A percentile compares a stretch with the other conserved stretches of the same genome.
Evolutionary conservation across 495 filamentous ascomycete genomes (phyloP).

Genomic region (Achaetomiella virescens): DNA sequence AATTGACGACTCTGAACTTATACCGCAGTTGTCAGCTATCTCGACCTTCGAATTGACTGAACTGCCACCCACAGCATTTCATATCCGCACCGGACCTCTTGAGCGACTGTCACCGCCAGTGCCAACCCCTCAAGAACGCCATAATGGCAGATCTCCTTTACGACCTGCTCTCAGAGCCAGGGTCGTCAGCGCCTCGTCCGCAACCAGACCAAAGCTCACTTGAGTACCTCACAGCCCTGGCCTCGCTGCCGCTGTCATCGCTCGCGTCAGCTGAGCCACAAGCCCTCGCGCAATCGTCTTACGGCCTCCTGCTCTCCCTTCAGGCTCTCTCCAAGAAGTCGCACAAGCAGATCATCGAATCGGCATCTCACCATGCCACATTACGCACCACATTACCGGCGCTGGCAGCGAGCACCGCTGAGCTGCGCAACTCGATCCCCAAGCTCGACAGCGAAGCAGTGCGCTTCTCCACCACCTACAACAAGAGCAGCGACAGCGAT

Average conservation of each 20-base stretch:
- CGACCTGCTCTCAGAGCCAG: slow-evolving; percentile 24
- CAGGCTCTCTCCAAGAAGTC: slow-evolving; percentile 88
- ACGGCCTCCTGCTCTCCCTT: slow-evolving; percentile 77
- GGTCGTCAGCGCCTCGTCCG: slow-evolving; percentile 7
- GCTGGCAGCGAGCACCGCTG: slow-evolving; percentile 56
- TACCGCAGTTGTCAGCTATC: too few relatives aligned
- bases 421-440: slow-evolving; percentile 67
- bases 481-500: slow-evolving; percentile 60
- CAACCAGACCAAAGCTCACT: slow-evolving; percentile 65
- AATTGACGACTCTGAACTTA: too few relatives aligned
- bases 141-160: slow-evolving; percentile 33
- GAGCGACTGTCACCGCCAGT: too few relatives aligned
- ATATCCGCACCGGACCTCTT: too few relatives aligned
- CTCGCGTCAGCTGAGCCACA: slow-evolving; percentile 71
- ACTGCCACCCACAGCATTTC: too few relatives aligned
- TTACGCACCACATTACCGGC: slow-evolving; percentile 60
- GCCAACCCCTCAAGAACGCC: not conserved
- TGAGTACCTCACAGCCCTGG: slow-evolving; percentile 70
- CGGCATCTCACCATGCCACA: slow-evolving; percentile 67
- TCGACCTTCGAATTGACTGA: too few relatives aligned
- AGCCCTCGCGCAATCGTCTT: slow-evolving; percentile 70
- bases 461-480: slow-evolving; percentile 77
- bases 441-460: slow-evolving; percentile 72
- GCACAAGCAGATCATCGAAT: slow-evolving; percentile 78
- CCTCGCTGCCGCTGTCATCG: slow-evolving; percentile 69